Base-by-base conservation (phyloP, 768 basidiomycete genomes). In the Holtermanniella nyarrowii region DNA sequence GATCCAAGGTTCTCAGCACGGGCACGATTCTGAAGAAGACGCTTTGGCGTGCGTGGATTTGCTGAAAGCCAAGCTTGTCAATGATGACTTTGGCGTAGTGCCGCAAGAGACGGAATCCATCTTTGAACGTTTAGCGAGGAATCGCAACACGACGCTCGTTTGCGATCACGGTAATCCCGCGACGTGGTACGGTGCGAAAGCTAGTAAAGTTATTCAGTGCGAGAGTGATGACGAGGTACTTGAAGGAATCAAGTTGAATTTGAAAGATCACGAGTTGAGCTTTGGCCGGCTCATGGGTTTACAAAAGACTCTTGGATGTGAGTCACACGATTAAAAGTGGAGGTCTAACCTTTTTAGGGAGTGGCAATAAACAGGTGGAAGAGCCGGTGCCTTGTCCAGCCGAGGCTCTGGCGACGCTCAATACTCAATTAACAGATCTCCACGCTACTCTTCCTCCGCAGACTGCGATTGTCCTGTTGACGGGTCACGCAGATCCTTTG, bases 21-120 rank as follows among this genome's bases (percentile, higher is more conserved):
- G 88, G 2, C 93, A 97, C 68, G 86, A 95, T 56, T 88, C 90
- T 2, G 87, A 90, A 61, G 93, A 97, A 67, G 93, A 97, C 60
- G 91, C 93, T 0, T 76, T 83, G 18, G 85, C 91, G 0, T 90
- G 89, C 61, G 58, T 88, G 10, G 89, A 93, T 54, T 74, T 99
- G 25, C 66, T 99, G 20, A 78, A 79, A 63, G 80, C 84, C 65
- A 96, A 99, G 72, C 60, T 95, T 20, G 79, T 81, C 44, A 75
- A 81, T 56, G 88, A 85, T 70, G 84, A 82, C 0, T 96, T 85
- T 66, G 93, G 91, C 3, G 85, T 88, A 69, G 88, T 85, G 68
- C 83, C 82, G 68, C 79, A 79, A 1, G 88, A 91, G 63, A 78
- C 78, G 54, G 90, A 96, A 73, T 81, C 83, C 3, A 85, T 96